Evolutionary conservation across 257 asterid species (phyloP), one percentile per base, ranked within the genome.

Genomic region (Salvia splendens): DNA sequence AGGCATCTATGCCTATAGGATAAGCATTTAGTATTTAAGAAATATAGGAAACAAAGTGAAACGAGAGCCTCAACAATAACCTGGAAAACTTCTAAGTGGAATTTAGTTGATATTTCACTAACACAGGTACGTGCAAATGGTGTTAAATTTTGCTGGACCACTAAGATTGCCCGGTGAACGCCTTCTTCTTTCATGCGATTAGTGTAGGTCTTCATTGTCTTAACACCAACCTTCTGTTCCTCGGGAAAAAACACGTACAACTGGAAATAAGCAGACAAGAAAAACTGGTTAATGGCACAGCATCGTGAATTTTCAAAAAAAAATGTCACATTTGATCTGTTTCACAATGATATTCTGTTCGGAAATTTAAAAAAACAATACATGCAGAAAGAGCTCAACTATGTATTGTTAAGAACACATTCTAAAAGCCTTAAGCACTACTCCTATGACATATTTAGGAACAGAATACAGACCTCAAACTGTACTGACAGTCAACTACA

Each of bases 41-140:
- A 52, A 10, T n/a, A 57, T 24, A 42, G 59, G 54, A 50, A 65
- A 14, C 56, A 50, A 36, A 42, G 59, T 43, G 35, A 43, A 59
- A 63, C 51, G 72, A 69, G 60, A 67, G 49, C 12, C 46, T 24
- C 63, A 56, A 50, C 7, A 47, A 64, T 80, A 56, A 89, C 97
- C 96, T 86, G 95, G 55, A 91, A 91, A 77, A 82, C 89, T 80
- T 91, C 97, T 81, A 91, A 75, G 73, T 85, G 93, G 63, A 88
- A 86, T 71, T 86, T 91, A 28, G 94, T 24, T 5, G 97, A 89
- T 71, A 85, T 81, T 76, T 91, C 97, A 81, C 79, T 69, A 5
- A 88, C 72, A 71, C 94, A 83, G 16, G 85, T 73, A 66, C 77
- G 69, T 15, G 96, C 96, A 75, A 76, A 79, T 1, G 95, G 83